Evolutionary conservation across 441 rosid species (phyloP).

Genomic region (Jatropha multifida): DNA sequence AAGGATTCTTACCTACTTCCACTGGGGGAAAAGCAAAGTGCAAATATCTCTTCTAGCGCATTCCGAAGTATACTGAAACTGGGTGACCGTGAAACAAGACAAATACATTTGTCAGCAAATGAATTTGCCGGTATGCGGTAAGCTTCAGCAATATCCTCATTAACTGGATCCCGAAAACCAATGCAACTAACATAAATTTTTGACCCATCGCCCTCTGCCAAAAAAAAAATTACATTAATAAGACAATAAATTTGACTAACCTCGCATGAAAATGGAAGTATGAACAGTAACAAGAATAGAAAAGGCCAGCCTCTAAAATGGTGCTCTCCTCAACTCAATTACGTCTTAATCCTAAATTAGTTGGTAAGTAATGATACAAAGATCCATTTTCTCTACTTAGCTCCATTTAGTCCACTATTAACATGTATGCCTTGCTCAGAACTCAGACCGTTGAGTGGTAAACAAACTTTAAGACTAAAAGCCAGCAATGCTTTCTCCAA

Average conservation of each 20-base stretch:
- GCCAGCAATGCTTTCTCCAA: not conserved
- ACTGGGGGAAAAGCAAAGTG: constrained; percentile 78
- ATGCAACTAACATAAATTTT: constrained; percentile 95
- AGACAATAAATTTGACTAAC: not conserved
- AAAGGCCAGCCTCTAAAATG: not conserved
- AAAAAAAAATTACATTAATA: constrained; percentile 10
- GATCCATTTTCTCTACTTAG: not conserved
- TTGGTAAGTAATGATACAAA: not conserved
- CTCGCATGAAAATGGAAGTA: constrained; percentile 1
- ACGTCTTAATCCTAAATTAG: not conserved
- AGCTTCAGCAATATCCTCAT: constrained; percentile 95
- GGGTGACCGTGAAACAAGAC: constrained; percentile 91
- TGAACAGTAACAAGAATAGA: not conserved
- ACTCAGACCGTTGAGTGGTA: not conserved
- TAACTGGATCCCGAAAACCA: constrained; percentile 91
- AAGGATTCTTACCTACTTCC: constrained; percentile 74
- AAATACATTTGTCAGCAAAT: constrained; percentile 91
- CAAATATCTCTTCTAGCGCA: constrained; percentile 83
- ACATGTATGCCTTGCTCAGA: not conserved
- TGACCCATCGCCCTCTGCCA: constrained; percentile 98
- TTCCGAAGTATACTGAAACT: constrained; percentile 68
- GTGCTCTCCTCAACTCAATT: not conserved
- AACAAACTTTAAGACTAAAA: not conserved
- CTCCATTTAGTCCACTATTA: not conserved
- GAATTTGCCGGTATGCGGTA: constrained; percentile 79